Base-by-base conservation (phyloP, 108 stramenopile species). In the Nitzschia sp. region DNA sequence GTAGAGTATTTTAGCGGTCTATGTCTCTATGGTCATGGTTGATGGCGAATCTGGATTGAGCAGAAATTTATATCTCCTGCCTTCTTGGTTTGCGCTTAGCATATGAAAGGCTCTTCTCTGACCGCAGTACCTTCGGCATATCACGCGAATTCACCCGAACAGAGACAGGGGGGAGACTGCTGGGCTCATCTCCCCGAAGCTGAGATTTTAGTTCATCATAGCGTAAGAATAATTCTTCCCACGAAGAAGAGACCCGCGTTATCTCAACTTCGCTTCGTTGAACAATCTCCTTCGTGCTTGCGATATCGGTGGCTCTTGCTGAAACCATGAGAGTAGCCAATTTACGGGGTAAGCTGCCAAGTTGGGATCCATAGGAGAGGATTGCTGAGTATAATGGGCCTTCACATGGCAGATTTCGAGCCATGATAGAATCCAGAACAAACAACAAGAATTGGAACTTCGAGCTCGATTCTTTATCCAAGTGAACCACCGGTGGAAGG, bases 391-490 rank as follows among this genome's bases (percentile, higher is more conserved):
- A 93, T 6, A 93, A 76, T 0, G 61, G 38, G 17, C 85, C 78
- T 63, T 89, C 86, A 2, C 84, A 72, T 13, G 76, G 59, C 30
- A 93, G 64, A 28, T 88, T 93, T 36, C 92, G 80, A n/a, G 16
- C 54, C 45, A 76, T 70, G 16, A 90, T 13, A 15, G 85, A 72
- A 63, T 93, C 92, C 13, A 90, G 45, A 17, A 93, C 72, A 68
- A 85, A 90, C 1, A 93, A 75, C 9, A 90, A 69, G 64, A 88
- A 90, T 33, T 76, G 19, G 68, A 88, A 93, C 38, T 68, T 86
- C 26, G 56, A 72, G 13, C 72, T 28, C 22, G 54, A 33, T 46
- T 67, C 54, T 46, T 70, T 66, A 28, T 77, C 71, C 21, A 58
- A 23, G n/a, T 53, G 44, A 30, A 45, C 23, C 5, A 32, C 58